Evolutionary conservation across 805 yeast species (phyloP), one percentile per base, ranked within the genome.

Genomic region (Saccharomycopsis fermentans): DNA sequence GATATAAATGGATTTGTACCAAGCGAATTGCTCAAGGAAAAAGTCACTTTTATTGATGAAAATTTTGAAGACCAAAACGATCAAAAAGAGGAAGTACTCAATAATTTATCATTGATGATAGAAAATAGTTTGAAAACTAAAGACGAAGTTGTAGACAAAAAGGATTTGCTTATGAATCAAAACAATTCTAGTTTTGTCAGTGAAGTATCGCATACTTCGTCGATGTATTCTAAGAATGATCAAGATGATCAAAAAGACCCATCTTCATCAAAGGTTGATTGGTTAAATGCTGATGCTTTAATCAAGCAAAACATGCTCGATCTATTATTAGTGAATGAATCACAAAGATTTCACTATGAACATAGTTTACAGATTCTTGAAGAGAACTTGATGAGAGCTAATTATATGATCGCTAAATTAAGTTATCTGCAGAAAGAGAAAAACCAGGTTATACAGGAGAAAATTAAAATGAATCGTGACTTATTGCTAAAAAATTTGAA

Each of bases 181-280:
- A 59, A 60, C 17, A 55, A 55, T 37, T 43, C 50, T 14, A 60
- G 63, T 52, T 60, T 55, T 50, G 50, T 51, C 21, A 60, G 61
- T 11, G 58, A 60, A 8, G 54, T 56, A 24, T 60, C 63, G 9
- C 27, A 58, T 43, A 36, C 59, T 21, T 60, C 63, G 8, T 58
- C 61, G 5, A 58, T 60, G 34, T 60, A 60, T 51, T 59, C 62
- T 12, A 59, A 59, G 21, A 34, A 54, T 9, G 43, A 54, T 17
- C 40, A 54, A 19, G 53, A 50, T 6, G 37, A 50, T 6, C 37
- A 50, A n/a, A 26, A 16, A 26, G 57, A 43, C 32, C 17, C 4
- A 21, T 34, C 47, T 8, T 52, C 55, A 17, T 43, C 55, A 24
- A 52, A 55, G 35, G 14, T 52, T 14, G 56, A 52, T 17, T 27